A percentile compares a stretch with the other conserved stretches of the same genome.
Evolutionary conservation across 164 flowering plant species (phyloP).

Genomic region (Dillenia suffruticosa): DNA sequence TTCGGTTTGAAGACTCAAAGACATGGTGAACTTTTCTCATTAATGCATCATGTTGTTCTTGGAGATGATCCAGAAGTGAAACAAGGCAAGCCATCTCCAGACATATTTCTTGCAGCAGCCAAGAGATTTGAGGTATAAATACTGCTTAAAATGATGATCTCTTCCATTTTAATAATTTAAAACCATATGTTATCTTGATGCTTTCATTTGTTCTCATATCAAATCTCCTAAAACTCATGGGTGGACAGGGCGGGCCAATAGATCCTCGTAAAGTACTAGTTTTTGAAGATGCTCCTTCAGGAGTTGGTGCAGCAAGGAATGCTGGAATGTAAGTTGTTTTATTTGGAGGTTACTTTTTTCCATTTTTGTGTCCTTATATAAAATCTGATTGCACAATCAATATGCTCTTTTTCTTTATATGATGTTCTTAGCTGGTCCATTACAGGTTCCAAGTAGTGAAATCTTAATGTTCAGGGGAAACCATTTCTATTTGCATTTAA

Average conservation of each 20-base stretch:
- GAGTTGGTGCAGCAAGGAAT: constrained; percentile 84
- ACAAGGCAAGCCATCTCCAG: constrained; percentile 93
- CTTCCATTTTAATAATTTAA: neutral
- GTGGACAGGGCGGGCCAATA: constrained; percentile 54
- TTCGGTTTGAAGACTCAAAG: constrained; percentile 80
- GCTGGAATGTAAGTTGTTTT: constrained; percentile 63
- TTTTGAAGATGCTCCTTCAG: constrained; percentile 97
- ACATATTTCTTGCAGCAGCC: constrained; percentile 80
- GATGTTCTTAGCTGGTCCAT: neutral
- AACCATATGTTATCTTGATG: neutral
- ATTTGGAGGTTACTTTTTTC: neutral
- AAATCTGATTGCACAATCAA: neutral
- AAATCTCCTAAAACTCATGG: constrained; percentile 7
- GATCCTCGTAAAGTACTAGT: constrained; percentile 64
- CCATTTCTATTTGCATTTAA: neutral
- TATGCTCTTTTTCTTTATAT: neutral
- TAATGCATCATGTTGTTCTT: constrained; percentile 92
- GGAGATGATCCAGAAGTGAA: constrained; percentile 98
- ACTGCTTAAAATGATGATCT: neutral
- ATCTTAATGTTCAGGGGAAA: neutral
- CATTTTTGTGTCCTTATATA: neutral
- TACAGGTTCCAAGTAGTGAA: neutral
- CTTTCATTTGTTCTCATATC: neutral
- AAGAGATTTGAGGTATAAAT: constrained; percentile 81
- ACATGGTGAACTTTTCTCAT: constrained; percentile 69